Evolutionary conservation across 805 yeast species (phyloP), one percentile per base, ranked within the genome.

Genomic region (Tetrapisispora taiwanensis): DNA sequence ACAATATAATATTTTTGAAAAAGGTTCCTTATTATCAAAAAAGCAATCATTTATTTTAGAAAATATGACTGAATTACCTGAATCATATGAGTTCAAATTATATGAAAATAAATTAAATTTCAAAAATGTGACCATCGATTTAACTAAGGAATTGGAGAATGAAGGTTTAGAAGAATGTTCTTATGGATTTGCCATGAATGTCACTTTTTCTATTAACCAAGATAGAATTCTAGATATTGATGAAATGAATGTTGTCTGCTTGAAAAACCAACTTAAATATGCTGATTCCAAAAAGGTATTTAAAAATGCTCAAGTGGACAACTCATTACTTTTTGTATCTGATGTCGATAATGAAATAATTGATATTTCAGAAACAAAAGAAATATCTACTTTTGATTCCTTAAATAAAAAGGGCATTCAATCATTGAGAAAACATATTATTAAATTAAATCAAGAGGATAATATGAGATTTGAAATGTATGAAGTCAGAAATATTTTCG

Each of bases 401-500:
- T 54, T 73, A 51, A 75, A 76, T 43, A 44, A 70, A 2, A 60
- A 72, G 3, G 63, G 75, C 14, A 78, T 76, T 50, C 66, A 65
- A 47, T 60, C 62, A 22, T 65, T 81, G 8, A 60, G 65, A 26
- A 53, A 63, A 5, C 78, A 77, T 46, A 68, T 90, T 46, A 62
- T 66, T 17, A 58, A 64, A 2, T 69, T 88, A 52, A 78, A 78
- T 45, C 72, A 43, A 79, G 80, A 39, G 73, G 78, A 48, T 41
- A 39, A 28, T 12, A 52, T 62, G 65, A 32, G 65, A 65, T 15
- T 69, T 82, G 59, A 78, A 76, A 46, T 75, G 34, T 84, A 84
- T 37, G 77, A 76, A 45, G 64, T 74, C 27, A 73, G 76, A 51
- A 90, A 89, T 60, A 64, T 70, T 30, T 71, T 90, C 18, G 97